These are phyloP conservation scores for Tylopilus intermedius DNA, from an alignment of 768 basidiomycete genomes.

Conservation along the genomic window DNA sequence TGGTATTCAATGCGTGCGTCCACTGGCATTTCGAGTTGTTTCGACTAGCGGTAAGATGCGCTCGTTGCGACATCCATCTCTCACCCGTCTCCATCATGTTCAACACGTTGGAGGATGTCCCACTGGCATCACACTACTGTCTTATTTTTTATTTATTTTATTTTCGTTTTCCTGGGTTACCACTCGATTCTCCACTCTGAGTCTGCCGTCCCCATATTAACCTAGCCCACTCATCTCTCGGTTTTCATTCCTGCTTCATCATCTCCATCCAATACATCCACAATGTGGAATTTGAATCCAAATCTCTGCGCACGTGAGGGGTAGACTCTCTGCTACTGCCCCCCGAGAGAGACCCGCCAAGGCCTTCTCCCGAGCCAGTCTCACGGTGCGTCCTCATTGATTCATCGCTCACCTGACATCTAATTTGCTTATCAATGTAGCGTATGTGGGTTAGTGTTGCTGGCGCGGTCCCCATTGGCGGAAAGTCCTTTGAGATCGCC, in stretches of 20 bases:
- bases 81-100: no score
- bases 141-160: no score
- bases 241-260: conserved; percentile 23
- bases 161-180: no score
- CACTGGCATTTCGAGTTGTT: no score
- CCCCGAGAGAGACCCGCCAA: conserved; percentile 48
- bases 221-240: conserved; percentile 23
- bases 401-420: neutral
- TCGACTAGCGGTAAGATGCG: no score
- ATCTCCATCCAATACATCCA: conserved; percentile 34
- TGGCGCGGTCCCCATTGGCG: conserved; percentile 54
- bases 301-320: conserved; percentile 56
- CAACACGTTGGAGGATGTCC: no score
- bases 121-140: no score
- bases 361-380: conserved; percentile 55
- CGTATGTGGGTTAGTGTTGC: conserved; percentile 88
- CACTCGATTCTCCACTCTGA: no score
- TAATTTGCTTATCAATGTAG: conserved; percentile 35
- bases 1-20: no score
- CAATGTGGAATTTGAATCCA: conserved; percentile 51
- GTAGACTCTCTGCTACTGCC: conserved; percentile 46
- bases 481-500: conserved; percentile 62
- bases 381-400: conserved; percentile 52
- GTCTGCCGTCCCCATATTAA: no score
- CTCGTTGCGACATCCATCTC: no score